Conservation (phyloP, 306 rosid genomes). For the Cicer yamashitae region DNA sequence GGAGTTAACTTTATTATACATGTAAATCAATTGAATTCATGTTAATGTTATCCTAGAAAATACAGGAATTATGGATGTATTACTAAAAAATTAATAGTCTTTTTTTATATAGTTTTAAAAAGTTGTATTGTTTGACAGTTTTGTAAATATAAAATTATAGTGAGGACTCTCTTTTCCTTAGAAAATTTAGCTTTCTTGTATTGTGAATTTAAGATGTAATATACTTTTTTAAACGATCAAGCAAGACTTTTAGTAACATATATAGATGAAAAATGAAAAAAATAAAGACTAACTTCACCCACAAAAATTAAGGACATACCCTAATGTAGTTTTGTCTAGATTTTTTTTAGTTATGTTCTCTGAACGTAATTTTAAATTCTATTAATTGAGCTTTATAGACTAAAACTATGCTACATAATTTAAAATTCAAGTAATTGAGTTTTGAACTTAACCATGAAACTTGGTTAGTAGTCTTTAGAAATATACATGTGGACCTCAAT, state of each 20-base stretch:
- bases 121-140: conserved; percentile 2
- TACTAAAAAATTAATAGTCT: not conserved
- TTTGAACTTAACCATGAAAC: conserved; percentile 13
- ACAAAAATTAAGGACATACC: too few species aligned
- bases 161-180: too few species aligned
- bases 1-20: conserved; percentile 11
- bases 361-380: not conserved
- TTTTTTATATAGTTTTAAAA: conserved; percentile 22
- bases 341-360: not conserved
- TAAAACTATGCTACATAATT: conserved; percentile 1
- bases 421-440: not conserved
- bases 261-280: too few species aligned
- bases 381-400: not conserved
- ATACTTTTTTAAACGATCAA: too few species aligned
- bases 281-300: too few species aligned
- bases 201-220: too few species aligned
- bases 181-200: too few species aligned
- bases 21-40: conserved; percentile 40
- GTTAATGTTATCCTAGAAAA: not conserved
- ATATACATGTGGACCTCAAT: conserved; percentile 3
- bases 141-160: not conserved
- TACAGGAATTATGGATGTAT: conserved; percentile 27
- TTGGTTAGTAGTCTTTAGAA: not conserved
- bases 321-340: too few species aligned
- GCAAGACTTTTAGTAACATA: too few species aligned